phyloP scores from a whole-genome alignment of 345 rosid genomes.

The Melaleuca quinquenervia region DNA sequence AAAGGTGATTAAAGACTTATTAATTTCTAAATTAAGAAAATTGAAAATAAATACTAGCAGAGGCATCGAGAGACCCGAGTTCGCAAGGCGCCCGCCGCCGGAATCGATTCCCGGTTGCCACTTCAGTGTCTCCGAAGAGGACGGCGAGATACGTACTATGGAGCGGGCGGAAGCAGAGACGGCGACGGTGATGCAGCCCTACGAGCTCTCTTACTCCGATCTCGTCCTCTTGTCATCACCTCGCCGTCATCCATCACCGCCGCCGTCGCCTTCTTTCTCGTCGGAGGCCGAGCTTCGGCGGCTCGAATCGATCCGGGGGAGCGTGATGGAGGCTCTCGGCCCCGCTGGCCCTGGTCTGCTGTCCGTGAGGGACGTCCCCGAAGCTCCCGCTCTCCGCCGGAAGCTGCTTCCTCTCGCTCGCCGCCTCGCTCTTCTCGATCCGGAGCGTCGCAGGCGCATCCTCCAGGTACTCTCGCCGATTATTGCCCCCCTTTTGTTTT shows the following conservation, averaged over 20 bases:
- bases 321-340: conserved; percentile 59
- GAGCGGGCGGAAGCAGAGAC: background rate
- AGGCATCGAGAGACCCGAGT: background rate
- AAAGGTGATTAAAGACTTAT: background rate
- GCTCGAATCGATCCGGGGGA: conserved; percentile 17
- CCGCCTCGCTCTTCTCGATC: conserved; percentile 54
- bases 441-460: conserved; percentile 35
- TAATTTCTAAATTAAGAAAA: background rate
- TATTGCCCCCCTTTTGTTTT: background rate
- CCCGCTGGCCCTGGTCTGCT: conserved; percentile 69
- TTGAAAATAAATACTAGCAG: background rate
- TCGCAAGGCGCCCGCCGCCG: background rate
- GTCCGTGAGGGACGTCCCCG: conserved; percentile 47
- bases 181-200: conserved; percentile 18
- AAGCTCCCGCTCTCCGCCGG: conserved; percentile 43
- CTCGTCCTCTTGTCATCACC: conserved; percentile 27
- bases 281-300: conserved; percentile 15
- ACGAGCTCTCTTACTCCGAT: conserved; percentile 43
- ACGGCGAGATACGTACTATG: background rate
- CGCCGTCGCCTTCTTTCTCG: background rate
- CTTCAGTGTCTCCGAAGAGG: background rate
- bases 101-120: background rate
- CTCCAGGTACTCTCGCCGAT: conserved; percentile 41
- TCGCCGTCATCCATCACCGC: background rate
- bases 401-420: conserved; percentile 59